phyloP scores from a whole-genome alignment of 495 filamentous ascomycete species.

The Massariosphaeria phaeospora region DNA sequence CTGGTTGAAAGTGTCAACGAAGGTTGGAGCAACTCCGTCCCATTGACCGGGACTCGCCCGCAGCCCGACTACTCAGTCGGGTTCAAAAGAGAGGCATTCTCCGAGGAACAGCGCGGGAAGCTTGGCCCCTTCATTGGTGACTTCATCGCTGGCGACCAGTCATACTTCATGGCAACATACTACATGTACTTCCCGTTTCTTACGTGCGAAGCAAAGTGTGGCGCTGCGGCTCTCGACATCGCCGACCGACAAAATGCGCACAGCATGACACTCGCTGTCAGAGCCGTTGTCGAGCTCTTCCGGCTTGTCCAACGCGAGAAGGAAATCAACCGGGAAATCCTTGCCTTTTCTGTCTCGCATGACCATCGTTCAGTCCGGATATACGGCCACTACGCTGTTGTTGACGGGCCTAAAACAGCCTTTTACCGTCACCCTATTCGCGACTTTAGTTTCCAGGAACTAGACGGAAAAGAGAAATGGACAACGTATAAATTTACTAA shows the following conservation, averaged over 20 bases:
- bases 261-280: slow-evolving; percentile 37
- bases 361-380: slow-evolving; percentile 42
- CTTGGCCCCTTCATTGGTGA: slow-evolving; percentile 3
- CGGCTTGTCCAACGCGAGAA: slow-evolving; percentile 36
- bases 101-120: slow-evolving; percentile 15
- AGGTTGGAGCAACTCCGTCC: slow-evolving; percentile 26
- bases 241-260: slow-evolving; percentile 42
- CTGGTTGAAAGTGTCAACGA: slow-evolving; percentile 29
- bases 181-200: slow-evolving; percentile 45
- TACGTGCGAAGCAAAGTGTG: slow-evolving; percentile 41
- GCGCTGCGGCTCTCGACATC: slow-evolving; percentile 36
- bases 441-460: slow-evolving; percentile 35
- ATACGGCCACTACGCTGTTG: slow-evolving; percentile 20
- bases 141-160: neutral
- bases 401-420: slow-evolving; percentile 6
- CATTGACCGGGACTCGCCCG: slow-evolving; percentile 24
- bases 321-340: slow-evolving; percentile 30
- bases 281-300: slow-evolving; percentile 40
- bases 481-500: slow-evolving; percentile 32
- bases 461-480: slow-evolving; percentile 39
- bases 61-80: slow-evolving; percentile 30
- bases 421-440: slow-evolving; percentile 38
- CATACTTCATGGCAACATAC: slow-evolving; percentile 25
- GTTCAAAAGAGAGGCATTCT: slow-evolving; percentile 25
- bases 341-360: slow-evolving; percentile 48